Base-by-base conservation (phyloP, 2,329 filamentous ascomycete species). In the Epichloe hybrida region DNA sequence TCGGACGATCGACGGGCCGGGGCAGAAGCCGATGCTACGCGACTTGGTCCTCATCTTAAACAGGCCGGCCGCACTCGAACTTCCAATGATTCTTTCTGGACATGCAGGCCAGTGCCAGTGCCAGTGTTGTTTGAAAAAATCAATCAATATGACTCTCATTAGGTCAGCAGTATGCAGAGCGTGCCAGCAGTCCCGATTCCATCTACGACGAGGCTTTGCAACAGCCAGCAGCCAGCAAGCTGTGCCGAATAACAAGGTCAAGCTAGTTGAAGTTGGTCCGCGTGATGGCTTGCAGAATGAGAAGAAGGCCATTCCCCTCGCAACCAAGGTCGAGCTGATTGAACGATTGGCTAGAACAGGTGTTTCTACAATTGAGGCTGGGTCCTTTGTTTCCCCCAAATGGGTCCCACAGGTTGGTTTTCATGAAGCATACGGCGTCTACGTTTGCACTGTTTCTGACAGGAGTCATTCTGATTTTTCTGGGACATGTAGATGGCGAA, bases 271-370 rank as follows among this genome's bases (percentile, higher is more conserved):
- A 70, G 88, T 94, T 55, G 87, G 86, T 8, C 87, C 88, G 36
- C 76, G 88, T 56, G 88, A 94, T 70, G 88, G 88, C n/a, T 69
- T 94, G 49, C 88, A 95, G 64, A 94, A 93, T 62, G 86, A 93
- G 70, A 86, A 85, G 68, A 78, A 72, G 55, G 73, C 73, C 31
- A 84, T 94, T 72, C 86, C 86, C 0, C 71, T 87, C 11, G 72
- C 75, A 6, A 88, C 82, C 2, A 94, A 94, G 66, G 77, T 91
- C 50, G 80, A 89, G 57, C 68, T 94, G 49, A 85, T 94, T 39
- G 75, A 83, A 57, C 72, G 79, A 53, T 70, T 94, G 54, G 79
- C 81, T 36, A 69, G 70, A 55, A 84, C 86, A 0, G 88, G 88
- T 0, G 64, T 93, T 41, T 70, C 71, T 5, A 81, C 81, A 3